Evolutionary conservation across 805 yeast genomes (phyloP).

Genomic region (Teunomyces lycoperdinae): DNA sequence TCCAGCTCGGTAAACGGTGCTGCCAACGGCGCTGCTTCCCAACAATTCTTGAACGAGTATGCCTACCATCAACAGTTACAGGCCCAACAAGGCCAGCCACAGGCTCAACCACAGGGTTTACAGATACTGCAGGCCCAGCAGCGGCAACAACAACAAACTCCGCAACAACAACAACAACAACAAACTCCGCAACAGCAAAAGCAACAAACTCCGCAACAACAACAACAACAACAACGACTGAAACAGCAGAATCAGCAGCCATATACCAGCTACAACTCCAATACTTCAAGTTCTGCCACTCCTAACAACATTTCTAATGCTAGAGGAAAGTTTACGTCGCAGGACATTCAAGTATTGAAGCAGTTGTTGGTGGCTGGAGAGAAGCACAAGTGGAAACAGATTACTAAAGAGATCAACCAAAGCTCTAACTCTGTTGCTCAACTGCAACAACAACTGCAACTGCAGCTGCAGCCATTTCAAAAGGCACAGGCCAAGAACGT

Average conservation of each 20-base stretch:
- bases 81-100: conserved; percentile 10
- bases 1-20: conserved; percentile 6
- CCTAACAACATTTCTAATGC: conserved; percentile 3
- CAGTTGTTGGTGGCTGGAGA: conserved; percentile 52
- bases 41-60: conserved; percentile 9
- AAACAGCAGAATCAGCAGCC: conserved; percentile 5
- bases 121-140: conserved; percentile 4
- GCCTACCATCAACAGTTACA: conserved; percentile 14
- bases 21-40: conserved; percentile 3
- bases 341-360: conserved; percentile 46
- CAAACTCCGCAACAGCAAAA: conserved; percentile 5
- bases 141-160: conserved; percentile 8
- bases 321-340: conserved; percentile 32
- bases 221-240: conserved; percentile 6
- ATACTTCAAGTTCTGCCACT: not conserved
- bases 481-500: conserved; percentile 32
- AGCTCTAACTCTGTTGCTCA: conserved; percentile 5
- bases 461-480: conserved; percentile 5
- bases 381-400: conserved; percentile 57
- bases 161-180: conserved; percentile 9
- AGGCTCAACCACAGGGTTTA: conserved; percentile 6
- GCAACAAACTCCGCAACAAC: conserved; percentile 5
- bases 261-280: conserved; percentile 5
- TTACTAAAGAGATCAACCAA: conserved; percentile 37
- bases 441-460: not conserved